Percentiles rank a stretch among this genome's conserved stretches.
These are phyloP conservation scores for Plasmodium inui DNA, from an alignment of 169 alveolate species.

Conservation along the genomic window DNA sequence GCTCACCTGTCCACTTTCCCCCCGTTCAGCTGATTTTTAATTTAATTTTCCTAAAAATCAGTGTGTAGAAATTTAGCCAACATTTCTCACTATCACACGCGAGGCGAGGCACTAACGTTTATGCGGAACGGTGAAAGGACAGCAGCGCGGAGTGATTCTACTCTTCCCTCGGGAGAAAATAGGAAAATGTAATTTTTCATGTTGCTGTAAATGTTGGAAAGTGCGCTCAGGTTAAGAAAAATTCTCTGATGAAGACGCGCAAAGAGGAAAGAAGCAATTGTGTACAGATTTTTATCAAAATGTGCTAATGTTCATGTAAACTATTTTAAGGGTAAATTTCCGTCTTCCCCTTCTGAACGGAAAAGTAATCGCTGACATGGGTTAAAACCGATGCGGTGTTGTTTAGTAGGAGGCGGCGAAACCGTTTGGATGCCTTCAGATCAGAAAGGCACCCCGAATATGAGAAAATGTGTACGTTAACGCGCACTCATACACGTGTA, in stretches of 20 bases:
- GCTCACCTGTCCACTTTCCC: no score
- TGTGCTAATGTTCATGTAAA: background rate
- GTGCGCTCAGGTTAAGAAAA: background rate
- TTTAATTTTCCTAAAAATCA: slow-evolving; percentile 1
- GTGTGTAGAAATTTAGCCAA: slow-evolving; percentile 24
- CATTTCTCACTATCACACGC: background rate
- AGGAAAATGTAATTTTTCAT: background rate
- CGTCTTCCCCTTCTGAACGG: background rate
- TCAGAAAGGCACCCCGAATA: background rate
- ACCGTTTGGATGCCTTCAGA: slow-evolving; percentile 4
- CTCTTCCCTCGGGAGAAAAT: background rate
- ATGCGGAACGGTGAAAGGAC: background rate
- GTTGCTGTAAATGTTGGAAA: background rate
- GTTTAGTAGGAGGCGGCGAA: background rate
- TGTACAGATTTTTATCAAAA: background rate
- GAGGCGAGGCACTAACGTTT: background rate
- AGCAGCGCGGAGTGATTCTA: background rate
- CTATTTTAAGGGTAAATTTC: background rate
- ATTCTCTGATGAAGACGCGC: background rate
- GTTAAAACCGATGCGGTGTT: slow-evolving; percentile 21
- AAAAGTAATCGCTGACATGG: background rate
- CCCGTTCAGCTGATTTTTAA: background rate
- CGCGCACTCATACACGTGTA: background rate
- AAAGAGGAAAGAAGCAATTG: background rate
- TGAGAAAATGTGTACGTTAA: background rate